A percentile compares a stretch with the other conserved stretches of the same genome.
Evolutionary conservation across 1,139 yeast species (phyloP).

Genomic region (Lizanozyma gosingica): DNA sequence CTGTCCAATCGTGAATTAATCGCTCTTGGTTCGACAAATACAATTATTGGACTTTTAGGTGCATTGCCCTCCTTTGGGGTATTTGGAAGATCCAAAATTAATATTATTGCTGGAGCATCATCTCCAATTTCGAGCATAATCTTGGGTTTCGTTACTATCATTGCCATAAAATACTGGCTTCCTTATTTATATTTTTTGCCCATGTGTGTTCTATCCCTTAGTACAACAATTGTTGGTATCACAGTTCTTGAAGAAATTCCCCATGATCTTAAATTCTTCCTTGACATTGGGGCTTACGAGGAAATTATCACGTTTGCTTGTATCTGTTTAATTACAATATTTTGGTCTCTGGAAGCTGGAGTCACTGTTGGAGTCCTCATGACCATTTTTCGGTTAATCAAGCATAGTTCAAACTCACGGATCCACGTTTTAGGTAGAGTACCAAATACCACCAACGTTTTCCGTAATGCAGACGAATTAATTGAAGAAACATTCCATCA

Average conservation of each 20-base stretch:
- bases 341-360: constrained; percentile 28
- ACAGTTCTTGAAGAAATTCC: constrained; percentile 28
- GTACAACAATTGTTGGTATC: constrained; percentile 28
- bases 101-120: constrained; percentile 24
- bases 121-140: constrained; percentile 24
- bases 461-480: constrained; percentile 27
- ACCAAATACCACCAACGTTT: constrained; percentile 19
- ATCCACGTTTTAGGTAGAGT: constrained; percentile 26
- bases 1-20: constrained; percentile 25
- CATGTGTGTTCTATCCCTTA: constrained; percentile 24
- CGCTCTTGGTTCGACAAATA: constrained; percentile 24
- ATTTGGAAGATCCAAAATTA: constrained; percentile 27
- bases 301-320: constrained; percentile 18
- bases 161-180: constrained; percentile 17
- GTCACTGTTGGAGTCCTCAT: constrained; percentile 20
- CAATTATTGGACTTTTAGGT: constrained; percentile 20
- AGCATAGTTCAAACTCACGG: constrained; percentile 20
- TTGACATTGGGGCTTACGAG: constrained; percentile 22
- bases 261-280: constrained; percentile 19
- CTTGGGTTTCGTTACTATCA: constrained; percentile 17
- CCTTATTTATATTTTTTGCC: constrained; percentile 21
- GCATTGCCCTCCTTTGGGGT: constrained; percentile 30
- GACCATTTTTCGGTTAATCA: constrained; percentile 21
- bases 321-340: constrained; percentile 17
- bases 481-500: constrained; percentile 23